Conservation (phyloP, 805 yeast species). For the Candida maltosa region DNA sequence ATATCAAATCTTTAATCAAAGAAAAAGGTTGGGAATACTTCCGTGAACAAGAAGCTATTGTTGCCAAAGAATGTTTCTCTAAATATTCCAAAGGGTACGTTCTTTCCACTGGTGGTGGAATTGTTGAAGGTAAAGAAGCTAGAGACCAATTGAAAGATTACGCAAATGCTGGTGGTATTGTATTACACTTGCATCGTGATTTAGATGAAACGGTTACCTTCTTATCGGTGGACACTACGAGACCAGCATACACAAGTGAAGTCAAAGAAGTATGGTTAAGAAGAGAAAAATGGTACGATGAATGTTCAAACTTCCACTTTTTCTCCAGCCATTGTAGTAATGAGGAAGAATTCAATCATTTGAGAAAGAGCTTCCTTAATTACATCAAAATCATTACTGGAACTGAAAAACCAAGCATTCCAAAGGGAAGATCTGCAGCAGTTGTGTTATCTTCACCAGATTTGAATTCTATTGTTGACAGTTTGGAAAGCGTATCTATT, state of each 20-base stretch:
- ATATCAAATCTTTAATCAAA: conserved; percentile 60
- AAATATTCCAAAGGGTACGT: conserved; percentile 51
- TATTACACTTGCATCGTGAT: conserved; percentile 86
- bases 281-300: conserved; percentile 75
- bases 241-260: conserved; percentile 87
- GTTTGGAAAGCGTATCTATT: conserved; percentile 50
- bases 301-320: conserved; percentile 75
- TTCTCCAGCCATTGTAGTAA: conserved; percentile 70
- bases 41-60: conserved; percentile 60
- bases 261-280: conserved; percentile 79
- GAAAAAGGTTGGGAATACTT: conserved; percentile 84
- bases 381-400: conserved; percentile 68
- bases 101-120: conserved; percentile 94
- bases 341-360: conserved; percentile 49
- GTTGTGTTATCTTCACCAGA: conserved; percentile 72
- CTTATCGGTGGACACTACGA: conserved; percentile 69
- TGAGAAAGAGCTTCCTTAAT: conserved; percentile 56
- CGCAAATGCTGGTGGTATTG: conserved; percentile 62
- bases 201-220: conserved; percentile 75
- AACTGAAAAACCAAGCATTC: conserved; percentile 30
- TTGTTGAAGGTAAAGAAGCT: conserved; percentile 74
- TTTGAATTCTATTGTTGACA: conserved; percentile 41
- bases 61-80: conserved; percentile 49
- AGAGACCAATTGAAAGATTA: conserved; percentile 61
- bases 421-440: conserved; percentile 56